Base-by-base conservation (phyloP, 495 filamentous ascomycete genomes). In the Penicillium atrosanguineum region DNA sequence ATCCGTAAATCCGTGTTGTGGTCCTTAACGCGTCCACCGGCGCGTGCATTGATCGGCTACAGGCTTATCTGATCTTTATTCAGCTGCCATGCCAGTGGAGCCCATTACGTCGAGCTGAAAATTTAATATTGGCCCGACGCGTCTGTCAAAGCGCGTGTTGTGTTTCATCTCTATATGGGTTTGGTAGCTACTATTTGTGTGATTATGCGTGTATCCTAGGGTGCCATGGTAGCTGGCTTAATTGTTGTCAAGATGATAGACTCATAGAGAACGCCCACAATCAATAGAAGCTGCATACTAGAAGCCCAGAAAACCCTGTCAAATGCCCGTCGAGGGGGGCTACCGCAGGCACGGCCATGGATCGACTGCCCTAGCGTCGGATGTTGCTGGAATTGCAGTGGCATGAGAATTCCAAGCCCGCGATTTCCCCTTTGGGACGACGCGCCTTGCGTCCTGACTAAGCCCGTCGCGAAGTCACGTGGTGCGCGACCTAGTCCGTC, bases 401-500 rank as follows among this genome's bases (percentile, higher is more conserved):
- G 64, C 62, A 64, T 65, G 64, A 67, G 4, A 39, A 14, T 40
- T 52, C 38, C 31, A 41, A 51, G 43, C 14, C 21, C 25, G 20
- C 18, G 26, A 44, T 14, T 14, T 34, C 31, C 31, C 31, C 1
- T 34, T 34, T 34, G 31, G 11, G 31, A 34, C 31, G 54, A 65
- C 61, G 56, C 53, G 57, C 54, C 57, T 53, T 61, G 55, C 56
- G 44, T 57, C 47, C 28, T 52, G 53, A 52, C 39, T 37, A 53
- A 53, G 46, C 55, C 18, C 16, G 50, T 34, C 50, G 59, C 67
- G 65, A 41, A 19, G 48, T 77, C 71, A 77, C 72, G 74, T 77
- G 74, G 57, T 55, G 61, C 72, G 74, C 71, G 74, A 74, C 69
- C 68, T 65, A 66, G 68, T 63, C 58, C 65, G 68, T 69, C 72